Base-by-base conservation (phyloP, 257 asterid genomes). In the Verbascum thapsus region DNA sequence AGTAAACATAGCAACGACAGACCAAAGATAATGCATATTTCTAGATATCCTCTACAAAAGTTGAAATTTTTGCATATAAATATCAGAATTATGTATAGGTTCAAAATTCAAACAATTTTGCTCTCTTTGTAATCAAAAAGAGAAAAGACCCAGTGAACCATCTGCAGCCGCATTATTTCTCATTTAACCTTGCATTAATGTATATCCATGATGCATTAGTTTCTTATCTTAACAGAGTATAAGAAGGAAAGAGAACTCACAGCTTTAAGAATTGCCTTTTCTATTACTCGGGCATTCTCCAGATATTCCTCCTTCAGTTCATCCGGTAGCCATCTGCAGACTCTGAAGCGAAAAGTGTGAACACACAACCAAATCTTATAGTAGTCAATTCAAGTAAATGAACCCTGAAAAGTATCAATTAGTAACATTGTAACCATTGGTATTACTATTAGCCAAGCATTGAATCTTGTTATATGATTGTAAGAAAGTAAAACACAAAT, bases 201-300 rank as follows among this genome's bases (percentile, higher is more conserved):
- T 12, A 52, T 13, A 58, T 18, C 53, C 64, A 50, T 41, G 73
- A 61, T 12, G 51, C 6, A 18, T 26, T 13, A 39, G 26, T 37
- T 52, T 69, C 57, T 20, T 26, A 56, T 43, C 40, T 40, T 34
- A 71, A 53, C 39, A 37, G 13, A 66, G 32, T 19, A 40, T 26
- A 74, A 42, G 57, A 71, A 61, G 53, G 22, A 43, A 68, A 70
- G 71, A 67, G 32, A 69, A 41, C 79, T 83, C 76, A 90, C 97
- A 74, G 97, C 86, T 85, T 81, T 79, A 65, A 87, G 82, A 52
- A 85, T 72, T 12, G 95, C 87, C 39, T 84, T 81, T 77, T 83
- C 91, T 72, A 85, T 80, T 12, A 62, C 74, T 69, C 61, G 72
- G 34, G 85, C 87, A 71, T 66, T 79, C 73, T 70, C 87, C 65